A percentile compares a stretch with the other conserved stretches of the same genome.
Conservation (phyloP, 768 basidiomycete species). For the Suillus alpinus region DNA sequence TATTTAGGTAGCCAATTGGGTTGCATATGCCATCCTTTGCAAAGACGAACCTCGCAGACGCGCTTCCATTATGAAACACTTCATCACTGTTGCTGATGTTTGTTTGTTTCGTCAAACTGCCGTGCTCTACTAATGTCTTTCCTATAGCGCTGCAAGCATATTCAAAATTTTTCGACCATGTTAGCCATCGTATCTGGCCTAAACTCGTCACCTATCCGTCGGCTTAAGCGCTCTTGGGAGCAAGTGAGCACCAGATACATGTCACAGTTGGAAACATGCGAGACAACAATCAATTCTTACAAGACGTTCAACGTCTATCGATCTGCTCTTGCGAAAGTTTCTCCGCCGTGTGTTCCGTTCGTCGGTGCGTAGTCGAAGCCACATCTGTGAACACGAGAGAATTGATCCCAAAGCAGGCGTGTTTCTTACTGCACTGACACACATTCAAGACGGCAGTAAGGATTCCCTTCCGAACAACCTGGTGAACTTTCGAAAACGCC, state of each 20-base stretch:
- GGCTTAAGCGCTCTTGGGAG: slow-evolving; percentile 67
- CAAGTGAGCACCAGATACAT: slow-evolving; percentile 47
- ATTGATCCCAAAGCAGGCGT: slow-evolving; percentile 38
- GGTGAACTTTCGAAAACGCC: slow-evolving; percentile 60
- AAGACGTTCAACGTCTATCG: slow-evolving; percentile 70
- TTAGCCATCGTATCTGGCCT: slow-evolving; percentile 67
- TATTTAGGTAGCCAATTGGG: slow-evolving; percentile 58
- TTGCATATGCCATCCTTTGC: slow-evolving; percentile 52
- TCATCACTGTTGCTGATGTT: slow-evolving; percentile 64
- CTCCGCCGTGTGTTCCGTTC: slow-evolving; percentile 70
- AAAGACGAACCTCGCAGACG: slow-evolving; percentile 59
- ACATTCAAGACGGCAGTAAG: slow-evolving; percentile 62
- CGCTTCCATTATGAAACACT: slow-evolving; percentile 61
- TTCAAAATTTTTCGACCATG: slow-evolving; percentile 70
- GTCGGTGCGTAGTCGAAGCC: slow-evolving; percentile 43
- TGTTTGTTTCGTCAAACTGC: slow-evolving; percentile 17
- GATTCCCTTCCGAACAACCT: slow-evolving; percentile 43
- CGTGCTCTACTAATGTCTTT: slow-evolving; percentile 5
- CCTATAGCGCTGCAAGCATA: slow-evolving; percentile 51
- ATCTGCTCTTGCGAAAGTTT: slow-evolving; percentile 47
- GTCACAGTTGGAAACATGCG: slow-evolving; percentile 49
- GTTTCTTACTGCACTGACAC: slow-evolving; percentile 56
- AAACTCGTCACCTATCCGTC: slow-evolving; percentile 61
- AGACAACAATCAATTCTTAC: slow-evolving; percentile 59
- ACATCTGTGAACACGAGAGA: not conserved